phyloP scores from a whole-genome alignment of 768 basidiomycete species.

The Leccinellum luteum region DNA sequence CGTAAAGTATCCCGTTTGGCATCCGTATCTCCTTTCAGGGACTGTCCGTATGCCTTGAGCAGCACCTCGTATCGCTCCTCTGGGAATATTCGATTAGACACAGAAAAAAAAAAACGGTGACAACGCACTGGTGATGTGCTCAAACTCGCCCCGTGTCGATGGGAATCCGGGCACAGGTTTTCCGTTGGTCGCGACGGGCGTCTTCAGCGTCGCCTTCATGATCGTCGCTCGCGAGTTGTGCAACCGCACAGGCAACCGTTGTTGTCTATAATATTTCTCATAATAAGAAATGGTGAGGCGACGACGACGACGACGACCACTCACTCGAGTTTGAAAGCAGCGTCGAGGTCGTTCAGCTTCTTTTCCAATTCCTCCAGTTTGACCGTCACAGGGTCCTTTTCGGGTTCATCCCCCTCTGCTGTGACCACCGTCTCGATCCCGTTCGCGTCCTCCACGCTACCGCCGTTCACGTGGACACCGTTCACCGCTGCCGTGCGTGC shows the following conservation, averaged over 20 bases:
- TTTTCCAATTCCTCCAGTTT: constrained; percentile 35
- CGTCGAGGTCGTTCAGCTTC: constrained; percentile 33
- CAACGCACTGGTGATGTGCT: constrained; percentile 41
- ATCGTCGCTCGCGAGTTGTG: constrained; percentile 34
- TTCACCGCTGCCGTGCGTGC: constrained; percentile 18
- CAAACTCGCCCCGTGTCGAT: constrained; percentile 40
- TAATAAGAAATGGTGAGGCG: neutral
- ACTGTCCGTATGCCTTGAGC: constrained; percentile 34
- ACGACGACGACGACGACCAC: neutral
- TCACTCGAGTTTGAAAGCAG: constrained; percentile 35
- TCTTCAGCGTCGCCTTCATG: constrained; percentile 32
- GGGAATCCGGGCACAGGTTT: constrained; percentile 39
- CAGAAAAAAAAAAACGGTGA: neutral
- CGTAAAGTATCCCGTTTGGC: constrained; percentile 40
- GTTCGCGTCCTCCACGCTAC: neutral
- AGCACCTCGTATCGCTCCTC: constrained; percentile 43
- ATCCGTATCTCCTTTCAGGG: constrained; percentile 38
- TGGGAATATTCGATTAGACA: constrained; percentile 5
- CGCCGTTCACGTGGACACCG: neutral
- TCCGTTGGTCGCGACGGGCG: constrained; percentile 32
- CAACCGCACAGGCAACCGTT: constrained; percentile 36
- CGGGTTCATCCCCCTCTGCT: constrained; percentile 30
- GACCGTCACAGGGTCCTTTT: constrained; percentile 23
- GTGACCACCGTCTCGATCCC: constrained; percentile 1
- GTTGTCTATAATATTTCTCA: constrained; percentile 31